Percentiles rank a stretch among this genome's conserved stretches.
Evolutionary conservation across 2,329 filamentous ascomycete species (phyloP).

Genomic region (Colletotrichum orbiculare): DNA sequence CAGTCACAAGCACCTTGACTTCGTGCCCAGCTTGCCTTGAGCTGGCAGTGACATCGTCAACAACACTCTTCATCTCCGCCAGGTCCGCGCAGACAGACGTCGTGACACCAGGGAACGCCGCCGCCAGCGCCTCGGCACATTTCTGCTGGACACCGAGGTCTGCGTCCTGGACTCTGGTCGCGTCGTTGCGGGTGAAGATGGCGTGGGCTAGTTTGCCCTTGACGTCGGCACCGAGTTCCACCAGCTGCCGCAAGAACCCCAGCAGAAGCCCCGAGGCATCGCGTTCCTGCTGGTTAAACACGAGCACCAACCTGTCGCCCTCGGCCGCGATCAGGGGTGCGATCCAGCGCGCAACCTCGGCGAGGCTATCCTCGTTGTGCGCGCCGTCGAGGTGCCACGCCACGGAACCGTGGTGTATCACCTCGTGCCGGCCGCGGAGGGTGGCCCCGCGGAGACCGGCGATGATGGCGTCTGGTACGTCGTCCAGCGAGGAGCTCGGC

Average conservation of each 20-base stretch:
- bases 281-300: conserved; percentile 88
- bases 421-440: conserved; percentile 83
- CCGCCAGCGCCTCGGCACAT: conserved; percentile 62
- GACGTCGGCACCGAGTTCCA: conserved; percentile 1
- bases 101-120: conserved; percentile 56
- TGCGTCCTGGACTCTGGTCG: conserved; percentile 51
- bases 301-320: conserved; percentile 60
- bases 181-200: conserved; percentile 64
- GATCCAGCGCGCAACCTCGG: conserved; percentile 86
- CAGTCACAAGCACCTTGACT: conserved; percentile 63
- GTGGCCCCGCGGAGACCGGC: conserved; percentile 79
- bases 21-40: conserved; percentile 42
- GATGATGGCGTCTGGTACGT: conserved; percentile 72
- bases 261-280: conserved; percentile 66
- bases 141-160: conserved; percentile 61
- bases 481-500: conserved; percentile 40
- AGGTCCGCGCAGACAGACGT: conserved; percentile 47
- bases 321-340: conserved; percentile 53
- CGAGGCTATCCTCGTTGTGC: conserved; percentile 91
- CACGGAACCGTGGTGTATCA: conserved; percentile 65
- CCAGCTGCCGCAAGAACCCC: conserved; percentile 52
- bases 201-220: conserved; percentile 72
- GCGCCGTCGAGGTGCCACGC: conserved; percentile 93
- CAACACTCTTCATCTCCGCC: conserved; percentile 57
- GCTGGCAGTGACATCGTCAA: conserved; percentile 61